Percentiles rank a stretch among this genome's conserved stretches.
These are phyloP conservation scores for Colletotrichum sp. DNA, from an alignment of 2,329 filamentous ascomycete genomes.

Conservation along the genomic window DNA sequence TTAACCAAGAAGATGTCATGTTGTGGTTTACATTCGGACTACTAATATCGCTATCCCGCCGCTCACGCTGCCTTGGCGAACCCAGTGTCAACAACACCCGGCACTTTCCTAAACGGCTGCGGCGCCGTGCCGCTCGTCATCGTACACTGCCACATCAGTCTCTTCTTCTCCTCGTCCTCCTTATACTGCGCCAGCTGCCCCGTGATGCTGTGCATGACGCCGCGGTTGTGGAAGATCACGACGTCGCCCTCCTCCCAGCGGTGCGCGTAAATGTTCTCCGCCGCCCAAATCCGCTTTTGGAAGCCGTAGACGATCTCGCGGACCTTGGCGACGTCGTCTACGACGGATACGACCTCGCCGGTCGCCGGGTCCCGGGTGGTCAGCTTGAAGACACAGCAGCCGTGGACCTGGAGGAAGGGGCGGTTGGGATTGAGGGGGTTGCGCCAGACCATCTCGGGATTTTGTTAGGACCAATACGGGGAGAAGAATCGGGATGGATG, in stretches of 20 bases:
- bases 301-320: constrained; percentile 29
- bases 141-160: constrained; percentile 35
- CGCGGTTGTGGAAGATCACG: background rate
- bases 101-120: background rate
- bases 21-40: rapidly evolving
- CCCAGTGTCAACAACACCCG: background rate
- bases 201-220: background rate
- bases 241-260: constrained; percentile 32
- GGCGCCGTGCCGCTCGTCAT: constrained; percentile 19
- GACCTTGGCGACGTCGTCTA: background rate
- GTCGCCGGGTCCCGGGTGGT: background rate
- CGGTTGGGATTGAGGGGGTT: background rate
- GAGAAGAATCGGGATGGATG: background rate
- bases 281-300: constrained; percentile 27
- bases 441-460: background rate
- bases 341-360: background rate
- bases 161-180: constrained; percentile 23
- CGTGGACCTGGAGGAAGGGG: background rate
- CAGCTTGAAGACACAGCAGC: background rate
- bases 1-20: background rate
- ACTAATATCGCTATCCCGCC: rapidly evolving
- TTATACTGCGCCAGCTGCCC: constrained; percentile 28
- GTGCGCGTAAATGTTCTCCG: constrained; percentile 36
- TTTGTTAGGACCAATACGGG: background rate
- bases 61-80: background rate